A percentile compares a stretch with the other conserved stretches of the same genome.
phyloP scores from a whole-genome alignment of 2,329 filamentous ascomycete species.

The Aaosphaeria arxii region DNA sequence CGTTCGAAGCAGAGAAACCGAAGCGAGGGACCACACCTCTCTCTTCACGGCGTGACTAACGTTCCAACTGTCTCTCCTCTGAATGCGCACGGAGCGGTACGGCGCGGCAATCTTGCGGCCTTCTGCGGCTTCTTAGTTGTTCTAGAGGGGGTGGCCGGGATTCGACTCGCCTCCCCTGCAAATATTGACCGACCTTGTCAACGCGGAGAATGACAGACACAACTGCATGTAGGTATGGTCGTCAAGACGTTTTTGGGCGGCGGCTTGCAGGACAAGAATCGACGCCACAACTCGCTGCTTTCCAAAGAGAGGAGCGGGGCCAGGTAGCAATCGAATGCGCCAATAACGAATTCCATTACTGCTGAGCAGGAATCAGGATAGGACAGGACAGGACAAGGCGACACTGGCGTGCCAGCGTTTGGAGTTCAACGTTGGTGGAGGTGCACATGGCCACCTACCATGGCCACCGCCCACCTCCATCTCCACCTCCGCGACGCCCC shows the following conservation, averaged over 20 bases:
- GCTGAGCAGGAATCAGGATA: not conserved
- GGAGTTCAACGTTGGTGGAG: not conserved
- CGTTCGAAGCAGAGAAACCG: no score
- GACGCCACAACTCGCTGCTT: constrained; percentile 23
- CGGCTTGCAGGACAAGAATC: constrained; percentile 7
- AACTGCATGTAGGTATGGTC: not conserved
- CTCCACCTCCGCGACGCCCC: no score
- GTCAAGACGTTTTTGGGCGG: constrained; percentile 25
- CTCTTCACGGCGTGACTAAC: no score
- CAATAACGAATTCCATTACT: constrained; percentile 2
- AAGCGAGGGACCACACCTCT: no score
- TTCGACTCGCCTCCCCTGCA: not conserved
- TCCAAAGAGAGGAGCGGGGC: constrained; percentile 3
- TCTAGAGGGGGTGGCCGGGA: not conserved
- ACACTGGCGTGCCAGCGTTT: constrained; percentile 17
- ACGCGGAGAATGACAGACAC: no score
- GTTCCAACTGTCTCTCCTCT: no score
- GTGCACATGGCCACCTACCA: constrained; percentile 2
- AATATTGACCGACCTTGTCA: no score
- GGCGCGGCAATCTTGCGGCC: constrained; percentile 7
- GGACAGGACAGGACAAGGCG: constrained; percentile 16
- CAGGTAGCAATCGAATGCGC: not conserved
- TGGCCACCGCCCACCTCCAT: no score
- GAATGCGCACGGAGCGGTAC: not conserved
- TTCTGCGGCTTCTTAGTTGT: not conserved